These are phyloP conservation scores for Penicillium daleae DNA, from an alignment of 495 filamentous ascomycete species.

Conservation along the genomic window DNA sequence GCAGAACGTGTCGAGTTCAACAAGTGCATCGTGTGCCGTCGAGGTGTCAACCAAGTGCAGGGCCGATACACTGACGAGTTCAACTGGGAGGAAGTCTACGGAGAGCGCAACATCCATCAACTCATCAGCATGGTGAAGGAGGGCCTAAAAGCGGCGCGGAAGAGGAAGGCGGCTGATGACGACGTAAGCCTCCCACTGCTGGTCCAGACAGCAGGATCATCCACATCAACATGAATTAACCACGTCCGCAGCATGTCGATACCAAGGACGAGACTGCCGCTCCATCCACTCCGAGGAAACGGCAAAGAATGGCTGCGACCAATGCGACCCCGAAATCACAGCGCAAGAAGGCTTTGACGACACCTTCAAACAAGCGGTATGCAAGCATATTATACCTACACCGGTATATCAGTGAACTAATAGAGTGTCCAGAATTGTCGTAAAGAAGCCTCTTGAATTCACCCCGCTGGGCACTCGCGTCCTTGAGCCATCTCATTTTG, in stretches of 20 bases:
- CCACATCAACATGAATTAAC: neutral
- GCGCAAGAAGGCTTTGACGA: conserved; percentile 59
- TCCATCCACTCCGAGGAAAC: conserved; percentile 63
- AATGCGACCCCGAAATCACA: conserved; percentile 63
- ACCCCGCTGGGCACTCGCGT: conserved; percentile 88
- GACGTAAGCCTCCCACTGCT: conserved; percentile 44
- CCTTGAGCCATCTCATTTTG: conserved; percentile 74
- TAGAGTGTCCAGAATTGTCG: conserved; percentile 57
- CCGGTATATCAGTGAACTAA: neutral
- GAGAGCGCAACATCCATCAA: conserved; percentile 62
- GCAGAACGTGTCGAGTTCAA: conserved; percentile 65
- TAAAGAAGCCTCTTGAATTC: conserved; percentile 94
- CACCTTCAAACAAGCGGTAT: conserved; percentile 73
- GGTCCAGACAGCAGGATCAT: neutral
- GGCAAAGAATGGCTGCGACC: conserved; percentile 52
- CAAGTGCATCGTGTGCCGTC: conserved; percentile 87
- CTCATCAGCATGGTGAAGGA: conserved; percentile 68
- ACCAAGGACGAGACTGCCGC: conserved; percentile 49
- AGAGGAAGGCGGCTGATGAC: conserved; percentile 49
- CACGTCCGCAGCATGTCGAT: conserved; percentile 38
- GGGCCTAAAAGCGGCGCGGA: conserved; percentile 61
- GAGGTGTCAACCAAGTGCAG: conserved; percentile 85
- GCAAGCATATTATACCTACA: neutral
- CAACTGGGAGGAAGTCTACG: conserved; percentile 82
- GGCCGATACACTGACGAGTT: conserved; percentile 94